These are phyloP conservation scores for Colletotrichum musicola DNA, from an alignment of 2,329 filamentous ascomycete species.

Conservation along the genomic window DNA sequence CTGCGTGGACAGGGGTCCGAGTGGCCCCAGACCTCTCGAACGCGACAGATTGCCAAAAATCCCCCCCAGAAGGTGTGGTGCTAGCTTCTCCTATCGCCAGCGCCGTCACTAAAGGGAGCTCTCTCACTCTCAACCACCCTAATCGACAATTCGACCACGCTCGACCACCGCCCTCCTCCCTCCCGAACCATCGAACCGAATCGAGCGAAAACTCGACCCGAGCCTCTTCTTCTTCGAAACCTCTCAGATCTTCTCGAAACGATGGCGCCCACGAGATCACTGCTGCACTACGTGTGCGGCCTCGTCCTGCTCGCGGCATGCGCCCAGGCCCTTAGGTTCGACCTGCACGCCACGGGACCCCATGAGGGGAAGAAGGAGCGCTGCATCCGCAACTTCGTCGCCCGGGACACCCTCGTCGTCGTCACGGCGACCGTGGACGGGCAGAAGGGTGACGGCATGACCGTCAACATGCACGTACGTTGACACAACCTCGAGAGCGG, in stretches of 20 bases:
- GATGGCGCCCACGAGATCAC: constrained; percentile 64
- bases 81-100: constrained; percentile 37
- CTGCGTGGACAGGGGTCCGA: constrained; percentile 21
- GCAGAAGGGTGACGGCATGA: constrained; percentile 90
- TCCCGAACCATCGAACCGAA: constrained; percentile 44
- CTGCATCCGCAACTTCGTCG: constrained; percentile 97
- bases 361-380: constrained; percentile 79
- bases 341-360: constrained; percentile 77
- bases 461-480: constrained; percentile 91
- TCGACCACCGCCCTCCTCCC: constrained; percentile 51
- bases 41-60: constrained; percentile 43
- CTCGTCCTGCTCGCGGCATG: constrained; percentile 67
- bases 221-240: neutral
- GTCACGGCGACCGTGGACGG: constrained; percentile 92
- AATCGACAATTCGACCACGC: constrained; percentile 20
- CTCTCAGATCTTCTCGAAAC: constrained; percentile 17
- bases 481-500: constrained; percentile 23
- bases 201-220: neutral
- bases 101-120: constrained; percentile 31
- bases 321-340: constrained; percentile 88
- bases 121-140: constrained; percentile 22
- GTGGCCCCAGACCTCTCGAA: constrained; percentile 38
- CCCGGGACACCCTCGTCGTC: constrained; percentile 91
- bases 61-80: constrained; percentile 27
- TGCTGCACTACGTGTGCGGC: constrained; percentile 71